Base-by-base conservation (phyloP, 2,329 filamentous ascomycete species). In the Mycosphaerella sp. region DNA sequence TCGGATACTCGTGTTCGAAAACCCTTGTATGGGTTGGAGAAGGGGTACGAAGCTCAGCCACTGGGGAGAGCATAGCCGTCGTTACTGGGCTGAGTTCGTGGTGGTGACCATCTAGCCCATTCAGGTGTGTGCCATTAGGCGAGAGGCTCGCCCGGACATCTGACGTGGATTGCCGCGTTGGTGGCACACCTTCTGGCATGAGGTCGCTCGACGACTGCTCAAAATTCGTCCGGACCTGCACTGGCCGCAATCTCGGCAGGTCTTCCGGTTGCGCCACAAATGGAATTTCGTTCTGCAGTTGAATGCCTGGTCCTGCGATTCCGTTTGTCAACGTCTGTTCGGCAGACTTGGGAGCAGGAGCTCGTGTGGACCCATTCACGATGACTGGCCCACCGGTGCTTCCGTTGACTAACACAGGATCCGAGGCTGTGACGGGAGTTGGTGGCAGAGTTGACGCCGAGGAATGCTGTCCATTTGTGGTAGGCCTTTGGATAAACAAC, bases 1-100 rank as follows among this genome's bases (percentile, higher is more conserved):
- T 62, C 4, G 61, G 57, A 9, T 61, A 64, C 17, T 60, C 56
- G 14, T 60, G 56, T 7, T 83, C 81, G 47, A 77, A 72, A 45
- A 78, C 82, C 51, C 84, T 77, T 52, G 74, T 73, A 10, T 78
- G 74, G 2, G 78, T 85, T 1, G 86, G 85, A 1, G 86, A 88
- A 2, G 86, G 84, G 0, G 84, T 86, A n/a, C 80, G 78, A 5
- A 80, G 79, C 71, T 90, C 87, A 51, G 85, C 86, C 0, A 90
- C 86, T 0, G 87, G 87, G 0, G 87, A 90, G 2, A 91, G 75
- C 21, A 78, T 58, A 4, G 75, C 74, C 34, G 60, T 64, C 6
- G 59, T 48, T 23, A 59, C 45, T 23, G 54, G 54, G n/a, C 43
- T 38, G 26, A 45, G 34, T 7, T 63, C 62, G n/a, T 50, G 55